Percentiles rank a stretch among this genome's conserved stretches.
Evolutionary conservation across 2,329 filamentous ascomycete genomes (phyloP).

Genomic region (Botrytis fabae): DNA sequence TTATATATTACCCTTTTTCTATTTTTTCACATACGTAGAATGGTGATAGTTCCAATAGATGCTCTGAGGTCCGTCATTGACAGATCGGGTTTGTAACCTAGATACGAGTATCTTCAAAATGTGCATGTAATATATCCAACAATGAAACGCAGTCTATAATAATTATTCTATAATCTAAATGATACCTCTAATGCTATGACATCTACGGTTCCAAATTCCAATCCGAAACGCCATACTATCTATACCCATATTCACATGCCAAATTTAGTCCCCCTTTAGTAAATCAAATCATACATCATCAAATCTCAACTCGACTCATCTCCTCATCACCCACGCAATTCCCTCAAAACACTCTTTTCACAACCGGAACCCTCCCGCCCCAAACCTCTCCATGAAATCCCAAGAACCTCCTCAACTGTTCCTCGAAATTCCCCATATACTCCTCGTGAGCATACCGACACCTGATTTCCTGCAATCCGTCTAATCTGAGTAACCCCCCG

Average conservation of each 20-base stretch:
- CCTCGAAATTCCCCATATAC: constrained; percentile 20
- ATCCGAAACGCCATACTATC: background rate
- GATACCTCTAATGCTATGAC: background rate
- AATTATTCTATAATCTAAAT: background rate
- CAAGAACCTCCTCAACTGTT: constrained; percentile 12
- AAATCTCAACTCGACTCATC: background rate
- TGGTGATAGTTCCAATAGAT: background rate
- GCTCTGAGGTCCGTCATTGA: background rate
- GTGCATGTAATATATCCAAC: background rate
- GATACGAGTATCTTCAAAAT: too few species aligned
- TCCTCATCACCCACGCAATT: background rate
- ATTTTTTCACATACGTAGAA: background rate
- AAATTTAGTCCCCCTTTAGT: background rate
- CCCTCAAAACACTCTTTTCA: background rate
- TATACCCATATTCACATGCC: background rate
- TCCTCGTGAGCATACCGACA: constrained; percentile 16
- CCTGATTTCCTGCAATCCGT: background rate
- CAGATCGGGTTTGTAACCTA: background rate
- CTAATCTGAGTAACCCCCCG: constrained; percentile 1
- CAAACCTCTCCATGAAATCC: constrained; percentile 10
- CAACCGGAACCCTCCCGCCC: background rate
- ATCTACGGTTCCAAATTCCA: background rate
- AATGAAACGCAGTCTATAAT: background rate
- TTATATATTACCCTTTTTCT: too few species aligned
- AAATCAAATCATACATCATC: background rate